phyloP scores from a whole-genome alignment of 1,139 yeast genomes.

The Candida pseudoviswanathii region DNA sequence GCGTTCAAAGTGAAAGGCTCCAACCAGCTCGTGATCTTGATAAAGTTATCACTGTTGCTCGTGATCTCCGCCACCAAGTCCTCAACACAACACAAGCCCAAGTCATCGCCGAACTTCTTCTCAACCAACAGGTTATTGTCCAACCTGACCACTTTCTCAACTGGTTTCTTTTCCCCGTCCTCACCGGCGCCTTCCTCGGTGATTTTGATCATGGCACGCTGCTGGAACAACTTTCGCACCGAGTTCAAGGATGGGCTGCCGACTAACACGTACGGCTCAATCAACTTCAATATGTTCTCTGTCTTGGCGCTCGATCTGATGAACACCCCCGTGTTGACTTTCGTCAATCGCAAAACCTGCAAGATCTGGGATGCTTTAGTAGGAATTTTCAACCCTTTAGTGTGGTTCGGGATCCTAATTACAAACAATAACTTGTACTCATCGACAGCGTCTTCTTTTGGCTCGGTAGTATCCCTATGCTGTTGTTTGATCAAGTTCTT shows the following conservation, averaged over 20 bases:
- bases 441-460: constrained; percentile 25
- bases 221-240: constrained; percentile 71
- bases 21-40: constrained; percentile 59
- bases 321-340: constrained; percentile 69
- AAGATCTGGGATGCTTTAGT: constrained; percentile 63
- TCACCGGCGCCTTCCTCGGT: constrained; percentile 21
- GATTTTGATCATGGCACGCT: constrained; percentile 63
- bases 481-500: constrained; percentile 60
- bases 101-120: constrained; percentile 64
- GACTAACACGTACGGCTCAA: constrained; percentile 71
- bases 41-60: constrained; percentile 63
- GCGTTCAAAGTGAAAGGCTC: constrained; percentile 69
- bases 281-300: constrained; percentile 60
- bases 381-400: constrained; percentile 65
- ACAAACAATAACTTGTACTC: constrained; percentile 61
- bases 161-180: constrained; percentile 36
- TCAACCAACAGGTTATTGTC: constrained; percentile 77
- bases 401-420: constrained; percentile 58
- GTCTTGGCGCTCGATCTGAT: constrained; percentile 59
- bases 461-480: constrained; percentile 14
- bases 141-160: constrained; percentile 42
- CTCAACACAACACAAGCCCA: constrained; percentile 76
- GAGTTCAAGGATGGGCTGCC: constrained; percentile 74
- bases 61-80: constrained; percentile 74
- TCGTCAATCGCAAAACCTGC: constrained; percentile 57